Conservation (phyloP, 2,329 filamentous ascomycete species). For the Knufia petricola region DNA sequence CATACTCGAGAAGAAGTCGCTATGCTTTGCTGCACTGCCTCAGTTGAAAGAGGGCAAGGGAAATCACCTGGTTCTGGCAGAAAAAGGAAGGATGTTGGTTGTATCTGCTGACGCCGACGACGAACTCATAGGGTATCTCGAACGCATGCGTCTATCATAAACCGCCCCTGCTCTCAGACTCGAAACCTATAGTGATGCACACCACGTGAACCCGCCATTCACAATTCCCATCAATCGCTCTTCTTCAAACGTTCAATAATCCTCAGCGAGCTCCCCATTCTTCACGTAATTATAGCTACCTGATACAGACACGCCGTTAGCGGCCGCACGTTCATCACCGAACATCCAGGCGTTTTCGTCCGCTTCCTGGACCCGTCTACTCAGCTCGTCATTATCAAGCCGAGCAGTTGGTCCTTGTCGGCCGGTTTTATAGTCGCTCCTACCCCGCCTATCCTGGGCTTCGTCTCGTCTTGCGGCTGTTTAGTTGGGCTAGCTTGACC, state of each 20-base stretch:
- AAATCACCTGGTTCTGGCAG: no score
- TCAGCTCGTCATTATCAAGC: constrained; percentile 60
- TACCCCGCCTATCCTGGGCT: constrained; percentile 2
- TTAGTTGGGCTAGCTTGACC: constrained; percentile 14
- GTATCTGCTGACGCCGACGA: no score
- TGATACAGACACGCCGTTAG: constrained; percentile 4
- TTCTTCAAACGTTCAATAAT: background rate
- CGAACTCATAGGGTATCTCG: no score
- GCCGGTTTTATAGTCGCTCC: constrained; percentile 9
- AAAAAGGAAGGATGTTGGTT: no score
- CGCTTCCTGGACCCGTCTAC: constrained; percentile 61
- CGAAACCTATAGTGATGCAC: no score
- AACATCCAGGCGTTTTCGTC: constrained; percentile 90
- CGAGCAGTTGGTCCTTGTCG: constrained; percentile 52
- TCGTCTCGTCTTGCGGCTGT: background rate
- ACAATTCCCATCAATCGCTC: background rate
- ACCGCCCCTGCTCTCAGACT: no score
- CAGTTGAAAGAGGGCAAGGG: no score
- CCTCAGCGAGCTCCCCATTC: background rate
- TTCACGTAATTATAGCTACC: background rate
- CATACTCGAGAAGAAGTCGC: no score
- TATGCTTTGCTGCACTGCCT: no score
- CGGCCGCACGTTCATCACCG: constrained; percentile 28
- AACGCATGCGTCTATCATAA: no score
- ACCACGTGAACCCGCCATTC: no score